Percentiles rank a stretch among this genome's conserved stretches.
phyloP scores from a whole-genome alignment of 2,329 filamentous ascomycete genomes.

The Colletotrichum euphorbiae region DNA sequence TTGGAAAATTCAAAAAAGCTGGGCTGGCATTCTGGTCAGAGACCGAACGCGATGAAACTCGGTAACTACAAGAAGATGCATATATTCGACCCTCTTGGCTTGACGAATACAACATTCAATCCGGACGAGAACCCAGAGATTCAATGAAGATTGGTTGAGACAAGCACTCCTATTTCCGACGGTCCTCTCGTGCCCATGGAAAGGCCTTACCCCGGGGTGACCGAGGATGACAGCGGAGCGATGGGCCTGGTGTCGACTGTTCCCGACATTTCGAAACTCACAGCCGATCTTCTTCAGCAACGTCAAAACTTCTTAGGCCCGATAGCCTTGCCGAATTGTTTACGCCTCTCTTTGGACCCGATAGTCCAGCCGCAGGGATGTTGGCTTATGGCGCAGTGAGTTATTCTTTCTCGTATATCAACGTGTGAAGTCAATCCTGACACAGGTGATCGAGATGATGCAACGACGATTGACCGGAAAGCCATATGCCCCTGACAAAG shows the following conservation, averaged over 20 bases:
- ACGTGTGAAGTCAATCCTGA: not conserved
- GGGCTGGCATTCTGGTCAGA: not conserved
- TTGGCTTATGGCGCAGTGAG: not conserved
- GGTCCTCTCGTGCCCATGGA: constrained; percentile 1
- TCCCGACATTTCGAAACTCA: not conserved
- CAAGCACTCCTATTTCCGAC: not conserved
- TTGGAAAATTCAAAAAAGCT: too few species aligned
- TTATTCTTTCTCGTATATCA: not conserved
- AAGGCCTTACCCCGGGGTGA: not conserved
- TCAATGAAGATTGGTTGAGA: not conserved
- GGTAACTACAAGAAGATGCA: not conserved
- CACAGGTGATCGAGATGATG: not conserved
- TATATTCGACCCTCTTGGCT: not conserved
- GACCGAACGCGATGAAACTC: not conserved
- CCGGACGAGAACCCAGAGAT: not conserved
- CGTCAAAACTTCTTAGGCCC: not conserved
- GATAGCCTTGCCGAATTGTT: not conserved
- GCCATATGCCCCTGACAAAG: not conserved
- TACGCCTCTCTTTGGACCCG: not conserved
- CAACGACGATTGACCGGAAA: constrained; percentile 1
- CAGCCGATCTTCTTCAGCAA: not conserved
- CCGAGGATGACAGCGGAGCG: not conserved
- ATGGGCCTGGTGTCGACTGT: constrained; percentile 1
- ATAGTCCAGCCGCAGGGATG: not conserved
- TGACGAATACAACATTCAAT: not conserved